Evolutionary conservation across 805 yeast species (phyloP).

Genomic region (Aciculoconidium aculeatum): DNA sequence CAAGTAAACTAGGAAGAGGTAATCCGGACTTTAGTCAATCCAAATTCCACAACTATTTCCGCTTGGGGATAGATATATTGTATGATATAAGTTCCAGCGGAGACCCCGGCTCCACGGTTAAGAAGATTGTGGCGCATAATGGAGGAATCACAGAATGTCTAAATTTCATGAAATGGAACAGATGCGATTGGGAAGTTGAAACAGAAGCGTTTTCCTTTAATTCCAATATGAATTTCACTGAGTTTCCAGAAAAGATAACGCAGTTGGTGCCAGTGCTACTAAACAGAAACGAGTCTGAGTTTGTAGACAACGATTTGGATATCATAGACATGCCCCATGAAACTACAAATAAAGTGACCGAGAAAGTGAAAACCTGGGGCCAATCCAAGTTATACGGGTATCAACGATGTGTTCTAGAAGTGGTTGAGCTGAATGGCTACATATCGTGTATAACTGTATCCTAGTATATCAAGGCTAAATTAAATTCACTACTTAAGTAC

Average conservation of each 20-base stretch:
- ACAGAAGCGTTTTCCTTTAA: constrained; percentile 11
- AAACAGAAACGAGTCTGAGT: constrained; percentile 36
- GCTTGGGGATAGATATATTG: constrained; percentile 48
- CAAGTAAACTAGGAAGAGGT: constrained; percentile 6
- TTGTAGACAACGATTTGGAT: constrained; percentile 31
- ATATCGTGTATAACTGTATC: constrained; percentile 34
- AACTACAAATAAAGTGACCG: constrained; percentile 6
- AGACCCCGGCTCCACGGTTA: constrained; percentile 18
- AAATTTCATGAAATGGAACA: constrained; percentile 50
- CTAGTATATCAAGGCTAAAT: no score
- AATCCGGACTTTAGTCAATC: constrained; percentile 10
- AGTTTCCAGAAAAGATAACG: constrained; percentile 18
- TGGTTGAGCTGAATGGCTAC: constrained; percentile 30
- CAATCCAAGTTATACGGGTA: constrained; percentile 38
- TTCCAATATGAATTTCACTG: constrained; percentile 26
- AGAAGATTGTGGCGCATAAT: constrained; percentile 45
- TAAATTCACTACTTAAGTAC: no score
- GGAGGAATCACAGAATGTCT: constrained; percentile 46
- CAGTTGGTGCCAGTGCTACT: constrained; percentile 27
- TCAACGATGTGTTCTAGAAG: constrained; percentile 38
- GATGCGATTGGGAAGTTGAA: constrained; percentile 39
- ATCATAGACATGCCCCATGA: constrained; percentile 16
- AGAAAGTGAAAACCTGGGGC: constrained; percentile 34
- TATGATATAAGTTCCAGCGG: constrained; percentile 32
- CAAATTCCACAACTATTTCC: constrained; percentile 53